Evolutionary conservation across 352 stramenopile species (phyloP), one percentile per base, ranked within the genome.

Genomic region (Phytophthora hibernalis): DNA sequence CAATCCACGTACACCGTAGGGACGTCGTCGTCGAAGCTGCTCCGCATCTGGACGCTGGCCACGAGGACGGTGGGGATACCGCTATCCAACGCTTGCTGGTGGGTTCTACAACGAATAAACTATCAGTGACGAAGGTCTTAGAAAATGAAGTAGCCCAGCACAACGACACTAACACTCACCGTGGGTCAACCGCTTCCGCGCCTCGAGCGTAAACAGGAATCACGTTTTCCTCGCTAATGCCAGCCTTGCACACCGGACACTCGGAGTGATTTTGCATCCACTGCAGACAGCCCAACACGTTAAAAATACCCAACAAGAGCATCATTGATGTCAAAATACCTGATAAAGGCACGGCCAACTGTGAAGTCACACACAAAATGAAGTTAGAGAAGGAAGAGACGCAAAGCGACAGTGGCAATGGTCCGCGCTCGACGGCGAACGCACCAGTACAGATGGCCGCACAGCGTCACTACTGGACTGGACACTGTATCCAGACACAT

Each of bases 181-280:
- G 66, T 31, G 90, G 85, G 66, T 97, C 90, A 8, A 82, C 69
- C 20, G 82, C 64, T 33, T 93, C 83, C n/a, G 80, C 65, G 16
- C 87, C 87, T 54, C 90, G 74, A 26, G 85, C 83, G 69, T 96
- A 97, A 5, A 97, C 83, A 0, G 91, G 91, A 48, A 97, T 92
- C 20, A 97, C 87, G 53, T 97, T 97, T 28, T 95, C 89, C 44
- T 90, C 81, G 30, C 83, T 96, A 28, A 97, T 90, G 44, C 90
- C 90, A 30, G 91, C 91, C 65, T 97, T 97, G 81, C 91, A 97
- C 57, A 97, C 90, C 8, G 91, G 91, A 42, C 91, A 97, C 64
- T 96, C 87, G 30, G 80, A 86, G 54, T 93, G 90, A 24, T 80
- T 80, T 57, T 76, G 70, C 77, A 93, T 91, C 85, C 85, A 93